Evolutionary conservation across 768 basidiomycete species (phyloP).

Genomic region (Termitomyces sp.): DNA sequence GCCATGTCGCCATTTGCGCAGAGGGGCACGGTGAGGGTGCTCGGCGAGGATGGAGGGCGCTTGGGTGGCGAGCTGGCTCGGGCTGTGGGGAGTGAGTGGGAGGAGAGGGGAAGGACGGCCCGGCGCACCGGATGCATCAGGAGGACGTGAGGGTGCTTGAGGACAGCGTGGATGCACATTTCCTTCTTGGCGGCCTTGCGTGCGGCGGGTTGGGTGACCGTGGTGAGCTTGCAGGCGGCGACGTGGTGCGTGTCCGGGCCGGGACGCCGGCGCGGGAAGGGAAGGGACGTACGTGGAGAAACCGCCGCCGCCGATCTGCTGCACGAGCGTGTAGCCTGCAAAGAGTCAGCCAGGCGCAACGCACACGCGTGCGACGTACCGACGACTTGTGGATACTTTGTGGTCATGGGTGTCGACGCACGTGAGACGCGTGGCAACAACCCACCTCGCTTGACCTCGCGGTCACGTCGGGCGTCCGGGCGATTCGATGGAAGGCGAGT

Average conservation of each 20-base stretch:
- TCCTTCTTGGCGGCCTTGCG: slow-evolving; percentile 88
- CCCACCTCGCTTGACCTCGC: too few relatives aligned
- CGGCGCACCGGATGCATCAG: slow-evolving; percentile 64
- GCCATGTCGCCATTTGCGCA: slow-evolving; percentile 69
- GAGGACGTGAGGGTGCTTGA: slow-evolving; percentile 81
- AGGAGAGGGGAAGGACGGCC: neutral
- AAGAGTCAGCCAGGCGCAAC: neutral
- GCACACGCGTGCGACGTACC: slow-evolving; percentile 22
- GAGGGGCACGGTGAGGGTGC: slow-evolving; percentile 62
- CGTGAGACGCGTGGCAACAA: too few relatives aligned
- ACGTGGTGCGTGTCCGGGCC: slow-evolving; percentile 44
- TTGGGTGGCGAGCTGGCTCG: slow-evolving; percentile 60
- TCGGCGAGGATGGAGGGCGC: slow-evolving; percentile 55
- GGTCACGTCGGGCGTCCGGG: too few relatives aligned
- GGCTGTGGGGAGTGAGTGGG: slow-evolving; percentile 32
- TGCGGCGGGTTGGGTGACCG: slow-evolving; percentile 56
- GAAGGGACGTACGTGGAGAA: slow-evolving; percentile 68
- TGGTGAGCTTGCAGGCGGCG: slow-evolving; percentile 85
- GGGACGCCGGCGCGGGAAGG: neutral
- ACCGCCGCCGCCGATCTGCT: slow-evolving; percentile 82
- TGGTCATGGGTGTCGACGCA: neutral
- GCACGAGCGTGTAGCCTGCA: slow-evolving; percentile 63
- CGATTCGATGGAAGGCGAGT: too few relatives aligned
- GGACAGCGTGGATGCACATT: slow-evolving; percentile 77
- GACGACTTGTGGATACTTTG: slow-evolving; percentile 35